phyloP scores from a whole-genome alignment of 1,139 yeast genomes.

The Taphrina wiesneri region DNA sequence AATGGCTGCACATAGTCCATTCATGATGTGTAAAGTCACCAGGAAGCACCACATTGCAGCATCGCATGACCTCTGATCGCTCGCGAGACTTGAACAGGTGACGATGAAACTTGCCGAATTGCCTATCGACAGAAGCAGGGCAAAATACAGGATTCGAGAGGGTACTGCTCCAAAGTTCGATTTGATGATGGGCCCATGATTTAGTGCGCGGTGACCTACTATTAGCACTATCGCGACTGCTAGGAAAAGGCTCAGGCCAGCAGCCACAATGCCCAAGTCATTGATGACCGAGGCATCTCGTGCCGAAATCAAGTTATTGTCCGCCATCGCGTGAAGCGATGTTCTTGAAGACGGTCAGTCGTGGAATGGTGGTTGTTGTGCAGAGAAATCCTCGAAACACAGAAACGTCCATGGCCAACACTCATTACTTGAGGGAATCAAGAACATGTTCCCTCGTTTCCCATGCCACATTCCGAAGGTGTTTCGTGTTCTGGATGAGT shows the following conservation, averaged over 20 bases:
- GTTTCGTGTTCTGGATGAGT: neutral
- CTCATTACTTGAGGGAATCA: neutral
- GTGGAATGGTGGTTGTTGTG: too few relatives aligned
- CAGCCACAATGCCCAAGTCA: slow-evolving; percentile 7
- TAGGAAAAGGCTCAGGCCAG: neutral
- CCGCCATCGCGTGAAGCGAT: neutral
- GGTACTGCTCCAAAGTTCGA: neutral
- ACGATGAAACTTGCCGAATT: slow-evolving; percentile 10
- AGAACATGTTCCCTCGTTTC: neutral
- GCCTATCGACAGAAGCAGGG: slow-evolving; percentile 3
- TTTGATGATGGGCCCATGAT: neutral
- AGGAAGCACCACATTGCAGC: slow-evolving; percentile 14
- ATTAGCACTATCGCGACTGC: neutral
- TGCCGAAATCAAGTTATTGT: neutral
- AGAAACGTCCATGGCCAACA: neutral
- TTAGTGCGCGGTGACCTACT: neutral
- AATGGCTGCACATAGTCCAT: slow-evolving; percentile 7
- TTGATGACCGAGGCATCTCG: slow-evolving; percentile 33
- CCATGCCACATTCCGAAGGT: neutral
- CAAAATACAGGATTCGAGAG: slow-evolving; percentile 1
- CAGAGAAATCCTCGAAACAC: neutral
- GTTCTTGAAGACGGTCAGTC: neutral
- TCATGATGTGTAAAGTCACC: slow-evolving; percentile 2
- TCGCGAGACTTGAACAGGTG: neutral
- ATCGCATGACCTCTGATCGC: slow-evolving; percentile 3